Evolutionary conservation across 2,329 filamentous ascomycete species (phyloP), one percentile per base, ranked within the genome.

Genomic region (Pyrenophora seminiperda): DNA sequence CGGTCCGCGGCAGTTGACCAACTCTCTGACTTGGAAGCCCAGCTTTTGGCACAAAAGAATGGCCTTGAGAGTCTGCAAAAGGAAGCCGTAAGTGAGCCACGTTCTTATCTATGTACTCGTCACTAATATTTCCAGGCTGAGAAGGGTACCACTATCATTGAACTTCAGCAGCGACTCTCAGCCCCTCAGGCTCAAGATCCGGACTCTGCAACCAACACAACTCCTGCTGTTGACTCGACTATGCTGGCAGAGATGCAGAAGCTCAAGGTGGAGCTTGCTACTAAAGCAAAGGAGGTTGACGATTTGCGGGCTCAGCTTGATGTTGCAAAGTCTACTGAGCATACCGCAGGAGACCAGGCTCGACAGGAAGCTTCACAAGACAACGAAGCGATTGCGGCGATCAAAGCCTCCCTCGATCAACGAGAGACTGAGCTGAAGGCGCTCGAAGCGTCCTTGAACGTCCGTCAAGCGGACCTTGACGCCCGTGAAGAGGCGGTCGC

Each of bases 61-160:
- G 83, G 80, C 65, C 83, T 87, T 7, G 77, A 80, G 3, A 85
- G 88, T 59, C 81, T 83, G 38, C 86, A 91, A 65, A 75, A 78
- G 11, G 87, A 86, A 70, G 81, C 78, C 20, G 72, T 71, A 68
- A 65, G 73, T 45, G 11, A 19, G 3, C 3, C 2, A 2, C 2
- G 9, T n/a, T 14, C 4, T 18, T 11, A 15, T n/a, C 7, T 11
- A 32, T 4, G 13, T 14, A 47, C 6, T 5, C 7, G n/a, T 20
- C 7, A 30, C 63, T 68, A 59, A 69, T 36, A 2, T 27, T 14
- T 14, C 1, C 48, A 73, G 71, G 63, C 59, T 29, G 72, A 79
- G 47, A 63, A 78, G n/a, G 72, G 75, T 47, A 64, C 71, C 39
- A 68, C 62, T 17, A 69, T 77, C 19, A 66, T 70, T 34, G 56